Conservation (phyloP, 176 grass and related monocot genomes). For the Phyllostachys edulis region DNA sequence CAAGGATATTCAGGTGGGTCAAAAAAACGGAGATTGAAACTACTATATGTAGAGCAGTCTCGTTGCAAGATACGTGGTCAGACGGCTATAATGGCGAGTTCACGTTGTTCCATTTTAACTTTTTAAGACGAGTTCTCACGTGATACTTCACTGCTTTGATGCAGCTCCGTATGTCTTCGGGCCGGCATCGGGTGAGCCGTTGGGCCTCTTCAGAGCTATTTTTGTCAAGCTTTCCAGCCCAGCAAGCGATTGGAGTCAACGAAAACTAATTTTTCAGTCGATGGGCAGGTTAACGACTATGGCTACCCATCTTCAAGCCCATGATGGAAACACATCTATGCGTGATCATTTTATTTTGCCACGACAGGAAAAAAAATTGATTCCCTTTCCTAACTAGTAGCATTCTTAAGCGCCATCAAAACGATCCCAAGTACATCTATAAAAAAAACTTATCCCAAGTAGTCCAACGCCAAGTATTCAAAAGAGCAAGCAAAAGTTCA, state of each 20-base stretch:
- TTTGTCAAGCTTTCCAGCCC: background rate
- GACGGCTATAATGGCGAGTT: background rate
- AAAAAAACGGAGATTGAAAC: background rate
- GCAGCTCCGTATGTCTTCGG: background rate
- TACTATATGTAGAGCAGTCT: background rate
- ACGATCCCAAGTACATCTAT: no score
- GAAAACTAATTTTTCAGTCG: background rate
- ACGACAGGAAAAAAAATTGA: background rate
- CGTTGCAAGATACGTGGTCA: background rate
- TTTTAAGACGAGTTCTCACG: background rate
- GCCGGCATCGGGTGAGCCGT: background rate
- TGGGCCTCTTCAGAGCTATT: background rate
- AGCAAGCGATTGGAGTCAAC: background rate
- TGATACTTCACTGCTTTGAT: background rate
- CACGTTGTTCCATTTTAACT: background rate
- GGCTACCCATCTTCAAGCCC: background rate
- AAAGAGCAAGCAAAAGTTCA: no score
- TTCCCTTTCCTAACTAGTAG: background rate
- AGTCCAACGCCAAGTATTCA: no score
- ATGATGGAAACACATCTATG: background rate
- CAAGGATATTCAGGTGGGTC: background rate
- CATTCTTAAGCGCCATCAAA: background rate
- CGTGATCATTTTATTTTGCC: background rate
- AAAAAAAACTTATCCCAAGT: no score
- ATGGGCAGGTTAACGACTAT: background rate